Evolutionary conservation across 2,329 filamentous ascomycete genomes (phyloP).

Genomic region (Exophiala dermatitidis): DNA sequence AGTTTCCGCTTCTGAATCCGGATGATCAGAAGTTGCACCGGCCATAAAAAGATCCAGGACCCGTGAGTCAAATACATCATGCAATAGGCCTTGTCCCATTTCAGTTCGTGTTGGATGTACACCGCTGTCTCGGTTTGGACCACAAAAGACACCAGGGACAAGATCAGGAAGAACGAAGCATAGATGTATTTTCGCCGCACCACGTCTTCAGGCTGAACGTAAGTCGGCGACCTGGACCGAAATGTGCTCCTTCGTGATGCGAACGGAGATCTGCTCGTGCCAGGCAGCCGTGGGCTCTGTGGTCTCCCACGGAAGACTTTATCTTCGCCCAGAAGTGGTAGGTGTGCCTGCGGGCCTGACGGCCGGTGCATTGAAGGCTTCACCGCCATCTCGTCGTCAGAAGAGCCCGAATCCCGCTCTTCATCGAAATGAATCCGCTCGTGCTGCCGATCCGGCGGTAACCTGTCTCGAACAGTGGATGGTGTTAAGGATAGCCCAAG

Average conservation of each 20-base stretch:
- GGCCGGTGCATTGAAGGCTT: conserved; percentile 44
- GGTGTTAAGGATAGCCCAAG: conserved; percentile 21
- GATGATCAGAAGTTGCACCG: conserved; percentile 69
- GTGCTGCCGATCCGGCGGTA: conserved; percentile 10
- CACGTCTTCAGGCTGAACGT: conserved; percentile 53
- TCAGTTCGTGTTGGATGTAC: conserved; percentile 84
- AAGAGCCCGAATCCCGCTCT: conserved; percentile 32
- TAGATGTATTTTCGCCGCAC: conserved; percentile 80
- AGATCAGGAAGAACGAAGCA: conserved; percentile 70
- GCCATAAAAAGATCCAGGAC: conserved; percentile 88
- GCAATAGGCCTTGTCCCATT: conserved; percentile 98
- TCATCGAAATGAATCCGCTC: conserved; percentile 10
- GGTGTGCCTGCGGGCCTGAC: conserved; percentile 43
- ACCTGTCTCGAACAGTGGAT: conserved; percentile 28
- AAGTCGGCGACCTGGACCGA: conserved; percentile 68
- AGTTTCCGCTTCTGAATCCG: conserved; percentile 69
- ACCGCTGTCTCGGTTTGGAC: conserved; percentile 93
- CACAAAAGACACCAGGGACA: conserved; percentile 82
- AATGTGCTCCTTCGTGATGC: conserved; percentile 59
- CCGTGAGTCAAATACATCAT: conserved; percentile 97
- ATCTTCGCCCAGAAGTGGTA: conserved; percentile 49
- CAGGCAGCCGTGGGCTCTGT: conserved; percentile 29
- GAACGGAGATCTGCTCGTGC: conserved; percentile 35
- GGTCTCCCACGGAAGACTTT: conserved; percentile 30
- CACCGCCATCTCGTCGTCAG: conserved; percentile 39